These are phyloP conservation scores for Saccharum spontaneum DNA, from an alignment of 176 grass and related monocot species.

Conservation along the genomic window DNA sequence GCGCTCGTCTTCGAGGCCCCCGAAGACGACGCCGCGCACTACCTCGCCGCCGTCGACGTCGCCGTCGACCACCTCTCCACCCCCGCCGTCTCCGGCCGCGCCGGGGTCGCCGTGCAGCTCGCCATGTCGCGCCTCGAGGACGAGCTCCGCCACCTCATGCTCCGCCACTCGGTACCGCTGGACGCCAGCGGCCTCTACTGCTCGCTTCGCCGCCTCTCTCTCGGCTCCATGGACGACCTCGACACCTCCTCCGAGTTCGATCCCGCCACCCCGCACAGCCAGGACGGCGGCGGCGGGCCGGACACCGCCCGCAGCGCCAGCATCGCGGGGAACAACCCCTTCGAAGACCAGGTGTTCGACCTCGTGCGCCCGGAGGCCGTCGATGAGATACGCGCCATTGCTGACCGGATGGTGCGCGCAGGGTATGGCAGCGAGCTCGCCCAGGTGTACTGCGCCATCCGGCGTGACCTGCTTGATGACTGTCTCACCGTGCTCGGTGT, in stretches of 20 bases:
- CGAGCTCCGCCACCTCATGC: conserved; percentile 78
- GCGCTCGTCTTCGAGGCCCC: conserved; percentile 74
- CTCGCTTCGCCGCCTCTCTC: conserved; percentile 85
- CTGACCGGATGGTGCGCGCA: conserved; percentile 67
- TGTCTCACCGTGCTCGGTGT: conserved; percentile 76
- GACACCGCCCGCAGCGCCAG: conserved; percentile 55
- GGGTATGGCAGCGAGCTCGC: conserved; percentile 70
- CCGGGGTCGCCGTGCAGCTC: conserved; percentile 66
- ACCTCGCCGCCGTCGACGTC: conserved; percentile 60
- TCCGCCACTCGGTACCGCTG: conserved; percentile 74
- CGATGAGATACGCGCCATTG: conserved; percentile 51
- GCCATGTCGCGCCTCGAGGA: conserved; percentile 90
- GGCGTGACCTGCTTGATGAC: conserved; percentile 79
- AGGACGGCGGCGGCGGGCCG: conserved; percentile 32
- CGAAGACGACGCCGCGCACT: conserved; percentile 45
- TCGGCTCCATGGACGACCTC: conserved; percentile 79
- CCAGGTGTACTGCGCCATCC: conserved; percentile 75
- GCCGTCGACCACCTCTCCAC: conserved; percentile 29
- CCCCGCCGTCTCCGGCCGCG: conserved; percentile 14
- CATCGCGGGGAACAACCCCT: conserved; percentile 42
- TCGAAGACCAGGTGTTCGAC: conserved; percentile 70
- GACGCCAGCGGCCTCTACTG: conserved; percentile 73
- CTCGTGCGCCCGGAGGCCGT: conserved; percentile 69
- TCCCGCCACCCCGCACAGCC: conserved; percentile 51
- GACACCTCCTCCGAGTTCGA: conserved; percentile 86